Evolutionary conservation across 371 early-diverging fungal species (phyloP), one percentile per base, ranked within the genome.

Genomic region (Lichtheimia ramosa): DNA sequence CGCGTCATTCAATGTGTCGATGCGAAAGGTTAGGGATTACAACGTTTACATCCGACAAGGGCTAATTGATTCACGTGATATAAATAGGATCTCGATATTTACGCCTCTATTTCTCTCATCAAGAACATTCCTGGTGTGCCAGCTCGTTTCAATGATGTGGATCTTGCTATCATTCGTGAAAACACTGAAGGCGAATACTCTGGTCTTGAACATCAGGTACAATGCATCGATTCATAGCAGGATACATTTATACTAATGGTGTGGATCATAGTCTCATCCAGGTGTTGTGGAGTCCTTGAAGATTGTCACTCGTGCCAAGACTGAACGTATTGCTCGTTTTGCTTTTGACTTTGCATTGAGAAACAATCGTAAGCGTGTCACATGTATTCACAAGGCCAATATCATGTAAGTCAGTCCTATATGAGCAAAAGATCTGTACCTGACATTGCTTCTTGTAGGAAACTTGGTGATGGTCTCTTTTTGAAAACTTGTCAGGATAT

Each of bases 161-260:
- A 98, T 81, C 89, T 97, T 83, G 92, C 93, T 63, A 95, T 98
- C 63, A 96, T 98, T 70, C 92, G 98, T 82, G 98, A 98, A 73
- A 98, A 98, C 85, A 98, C 97, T 48, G 98, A 98, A 82, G 98
- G 98, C 67, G 97, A 96, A 83, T 98, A 98, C 85, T 90, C 94
- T 72, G 98, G 98, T 34, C 84, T 96, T 55, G 98, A 98, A 79
- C 98, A 98, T 83, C 89, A 92, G 58, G 73, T 73, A 65, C 63
- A 7, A 12, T 2, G 18, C 48, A 18, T 28, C 24, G 3, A 6
- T 15, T 13, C 20, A 13, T 6, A 46, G 21, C 16, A 46, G 46
- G 43, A 43, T 18, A 21, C 54, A n/a, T 25, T 46, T 15, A 8
- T 8, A 46, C 24, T 14, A 5, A 43, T 48, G 24, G 0, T 54